These are phyloP conservation scores for Capsella bursapastoris DNA, from an alignment of 345 rosid genomes.

Conservation along the genomic window DNA sequence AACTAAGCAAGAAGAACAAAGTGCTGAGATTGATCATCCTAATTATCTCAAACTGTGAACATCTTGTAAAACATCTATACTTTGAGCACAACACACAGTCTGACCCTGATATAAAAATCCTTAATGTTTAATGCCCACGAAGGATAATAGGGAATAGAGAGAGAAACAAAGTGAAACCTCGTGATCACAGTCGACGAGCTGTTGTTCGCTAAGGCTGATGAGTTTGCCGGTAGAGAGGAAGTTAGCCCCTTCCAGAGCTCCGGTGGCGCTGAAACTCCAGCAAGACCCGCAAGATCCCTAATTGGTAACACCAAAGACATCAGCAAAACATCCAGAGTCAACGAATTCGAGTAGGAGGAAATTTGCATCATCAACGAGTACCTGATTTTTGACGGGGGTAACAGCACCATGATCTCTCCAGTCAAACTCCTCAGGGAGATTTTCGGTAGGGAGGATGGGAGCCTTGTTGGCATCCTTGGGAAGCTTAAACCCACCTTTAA, in stretches of 20 bases:
- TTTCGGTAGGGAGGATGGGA: conserved; percentile 78
- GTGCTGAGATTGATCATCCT: background rate
- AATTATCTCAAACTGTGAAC: background rate
- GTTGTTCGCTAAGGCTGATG: conserved; percentile 97
- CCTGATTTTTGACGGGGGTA: conserved; percentile 82
- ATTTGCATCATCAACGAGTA: conserved; percentile 4
- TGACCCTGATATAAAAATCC: no score
- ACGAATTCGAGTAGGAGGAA: background rate
- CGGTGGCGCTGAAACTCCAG: conserved; percentile 97
- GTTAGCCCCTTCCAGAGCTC: conserved; percentile 96
- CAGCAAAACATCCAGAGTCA: background rate
- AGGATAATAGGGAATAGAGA: background rate
- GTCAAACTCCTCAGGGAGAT: conserved; percentile 82
- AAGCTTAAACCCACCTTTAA: conserved; percentile 54
- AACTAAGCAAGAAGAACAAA: background rate
- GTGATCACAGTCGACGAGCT: conserved; percentile 98
- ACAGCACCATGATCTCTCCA: conserved; percentile 99
- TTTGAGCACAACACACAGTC: background rate
- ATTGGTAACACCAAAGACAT: background rate
- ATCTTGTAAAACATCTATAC: background rate
- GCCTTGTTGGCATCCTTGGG: conserved; percentile 85
- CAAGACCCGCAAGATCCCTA: conserved; percentile 97
- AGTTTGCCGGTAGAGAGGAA: conserved; percentile 89
- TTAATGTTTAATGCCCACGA: no score
- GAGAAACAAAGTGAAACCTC: conserved; percentile 59